Conservation (phyloP, 1,139 yeast genomes). For the Geotrichum phurueaensis region DNA sequence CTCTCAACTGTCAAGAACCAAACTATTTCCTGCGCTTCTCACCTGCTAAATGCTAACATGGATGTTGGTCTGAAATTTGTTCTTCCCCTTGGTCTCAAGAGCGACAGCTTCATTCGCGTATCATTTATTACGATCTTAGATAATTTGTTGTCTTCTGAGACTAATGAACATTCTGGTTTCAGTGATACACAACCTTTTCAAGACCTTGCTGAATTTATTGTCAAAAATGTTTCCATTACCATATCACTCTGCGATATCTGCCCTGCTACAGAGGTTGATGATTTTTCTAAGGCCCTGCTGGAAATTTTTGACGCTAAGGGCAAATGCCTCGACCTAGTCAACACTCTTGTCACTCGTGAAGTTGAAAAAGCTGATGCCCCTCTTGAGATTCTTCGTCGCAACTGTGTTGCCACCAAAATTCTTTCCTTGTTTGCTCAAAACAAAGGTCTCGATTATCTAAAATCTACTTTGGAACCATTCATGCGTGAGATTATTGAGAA, state of each 20-base stretch:
- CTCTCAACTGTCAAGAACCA: slow-evolving; percentile 54
- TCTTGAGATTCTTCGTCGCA: slow-evolving; percentile 70
- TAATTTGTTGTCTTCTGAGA: slow-evolving; percentile 45
- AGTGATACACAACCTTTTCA: slow-evolving; percentile 31
- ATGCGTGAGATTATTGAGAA: slow-evolving; percentile 46
- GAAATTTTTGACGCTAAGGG: slow-evolving; percentile 52
- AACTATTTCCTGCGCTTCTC: slow-evolving; percentile 62
- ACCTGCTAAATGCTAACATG: slow-evolving; percentile 63
- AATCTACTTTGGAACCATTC: slow-evolving; percentile 51
- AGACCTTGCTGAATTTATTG: slow-evolving; percentile 30
- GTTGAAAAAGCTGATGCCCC: slow-evolving; percentile 55
- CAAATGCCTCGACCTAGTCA: slow-evolving; percentile 52
- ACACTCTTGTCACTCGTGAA: slow-evolving; percentile 56
- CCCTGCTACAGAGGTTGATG: slow-evolving; percentile 66
- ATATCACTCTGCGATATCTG: slow-evolving; percentile 36
- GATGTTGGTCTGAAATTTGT: slow-evolving; percentile 76
- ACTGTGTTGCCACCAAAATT: slow-evolving; percentile 75
- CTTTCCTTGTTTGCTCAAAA: slow-evolving; percentile 65
- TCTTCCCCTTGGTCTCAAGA: slow-evolving; percentile 71
- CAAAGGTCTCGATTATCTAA: slow-evolving; percentile 57
- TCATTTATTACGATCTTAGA: slow-evolving; percentile 75
- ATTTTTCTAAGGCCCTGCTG: slow-evolving; percentile 62
- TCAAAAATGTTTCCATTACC: slow-evolving; percentile 21
- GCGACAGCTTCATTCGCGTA: slow-evolving; percentile 55
- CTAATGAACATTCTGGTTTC: slow-evolving; percentile 30